Evolutionary conservation across 768 basidiomycete genomes (phyloP), one percentile per base, ranked within the genome.

Genomic region (Udeniomyces megalosporus): DNA sequence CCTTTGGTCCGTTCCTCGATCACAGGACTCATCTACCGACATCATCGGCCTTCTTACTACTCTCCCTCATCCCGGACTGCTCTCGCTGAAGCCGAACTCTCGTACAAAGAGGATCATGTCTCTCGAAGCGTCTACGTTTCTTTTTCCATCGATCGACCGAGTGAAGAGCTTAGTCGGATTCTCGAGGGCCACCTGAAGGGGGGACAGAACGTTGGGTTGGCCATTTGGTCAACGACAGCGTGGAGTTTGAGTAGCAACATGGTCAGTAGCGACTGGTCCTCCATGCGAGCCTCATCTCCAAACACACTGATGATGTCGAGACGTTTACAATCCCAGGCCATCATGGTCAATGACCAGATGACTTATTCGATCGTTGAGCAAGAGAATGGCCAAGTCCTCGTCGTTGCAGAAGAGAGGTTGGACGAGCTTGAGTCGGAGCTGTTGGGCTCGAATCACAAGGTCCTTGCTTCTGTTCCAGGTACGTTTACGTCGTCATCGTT

Each of bases 221-320:
- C 90, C 20, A 85, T 93, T 4, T 99, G 93, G 93, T 97, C 93
- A 2, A 97, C 93, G 3, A 97, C 93, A 0, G 88, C 93, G 1
- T 99, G 93, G 93, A 97, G 89, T 4, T 75, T 97, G 51, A 89
- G 87, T 5, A 88, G 89, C 1, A 97, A 99, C 70, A 89, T 91
- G 86, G 91, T 90, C 67, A 46, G 79, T 64, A 34, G 17, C 38
- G 8, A 4, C 7, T 32, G 7, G 14, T 35, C 17, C 38, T 35
- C 26, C 22, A 32, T 20, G 28, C 14, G 6, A 56, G 22, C 2
- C 22, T 35, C 15, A 17, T 17, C 24, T 11, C 2, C 6, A 8
- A 31, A 22, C 14, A 5, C n/a, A 5, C 50, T 15, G 14, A 15
- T 26, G 8, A 26, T 52, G 50, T 28, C 10, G n/a, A n/a, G n/a